Evolutionary conservation across 257 asterid species (phyloP), one percentile per base, ranked within the genome.

Genomic region (Cruciata laevipes): DNA sequence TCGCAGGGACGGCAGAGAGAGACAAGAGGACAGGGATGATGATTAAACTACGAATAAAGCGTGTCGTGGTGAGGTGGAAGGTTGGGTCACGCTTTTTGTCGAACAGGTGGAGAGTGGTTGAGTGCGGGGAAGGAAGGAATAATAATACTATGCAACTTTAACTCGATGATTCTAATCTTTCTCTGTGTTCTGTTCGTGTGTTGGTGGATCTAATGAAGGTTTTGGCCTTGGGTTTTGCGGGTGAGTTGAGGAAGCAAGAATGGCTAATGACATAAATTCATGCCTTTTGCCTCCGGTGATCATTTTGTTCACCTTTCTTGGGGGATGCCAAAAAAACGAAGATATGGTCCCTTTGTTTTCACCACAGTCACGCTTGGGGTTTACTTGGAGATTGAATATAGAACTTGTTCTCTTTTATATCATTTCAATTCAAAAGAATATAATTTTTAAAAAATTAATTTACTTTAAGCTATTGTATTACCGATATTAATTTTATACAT

Each of bases 11-110:
- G 81, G 87, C 74, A 60, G 63, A 51, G 67, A 67, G 70, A 64
- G 95, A 87, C 89, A 84, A 80, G 63, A 59, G 71, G 80, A 82
- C 89, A 87, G 38, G 75, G 73, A 38, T 63, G 82, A 87, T 87
- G 73, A 90, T 87, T 60, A 42, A 12, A 13, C 58, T 23, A 55
- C 7, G 38, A 25, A 18, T 65, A 52, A 52, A 64, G 61, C 60
- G 51, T 32, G 53, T 38, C 53, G 53, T 13, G 67, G 37, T 38
- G 44, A 20, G 25, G 69, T 53, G 25, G 27, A 52, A 42, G 16
- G 58, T 74, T 27, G 71, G 68, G 57, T 71, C 60, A 67, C 75
- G 85, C 87, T 44, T 84, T 82, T 79, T 76, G 86, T 83, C 89
- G 83, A 86, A 77, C 83, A 72, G 74, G n/a, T 77, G 78, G 80